Evolutionary conservation across 306 rosid genomes (phyloP), one percentile per base, ranked within the genome.

Genomic region (Medicago arabica): DNA sequence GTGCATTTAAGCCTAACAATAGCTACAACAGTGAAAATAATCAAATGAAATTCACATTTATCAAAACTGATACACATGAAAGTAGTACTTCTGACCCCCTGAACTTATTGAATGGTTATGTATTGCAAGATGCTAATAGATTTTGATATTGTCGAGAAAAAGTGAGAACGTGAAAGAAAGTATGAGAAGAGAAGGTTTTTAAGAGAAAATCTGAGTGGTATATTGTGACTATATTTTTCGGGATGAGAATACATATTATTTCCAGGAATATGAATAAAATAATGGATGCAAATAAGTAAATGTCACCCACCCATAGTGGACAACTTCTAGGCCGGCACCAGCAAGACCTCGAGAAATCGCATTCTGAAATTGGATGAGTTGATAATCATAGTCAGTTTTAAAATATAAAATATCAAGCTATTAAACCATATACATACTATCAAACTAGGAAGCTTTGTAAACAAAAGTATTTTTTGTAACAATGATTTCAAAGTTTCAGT

Each of bases 241-340:
- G 49, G 11, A 43, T 3, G 15, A 43, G 39, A 62, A 61, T 70
- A 38, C 64, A 36, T 11, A 44, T 13, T 41, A 41, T 43, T 25
- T 53, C 47, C 36, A n/a, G n/a, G n/a, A n/a, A n/a, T n/a, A n/a
- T n/a, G n/a, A 44, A 17, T 40, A 74, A 25, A 44, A 25, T 51
- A 79, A 19, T 49, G 40, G 44, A 44, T 72, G 66, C 17, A 17
- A 53, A 57, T 31, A 62, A 38, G 47, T 41, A 53, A 19, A 44
- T 25, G 70, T 60, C 78, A 87, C 97, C 61, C 81, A 95, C 98
- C 98, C 98, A 54, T 95, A 95, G 38, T 87, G 97, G 83, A 95
- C 83, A 80, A 95, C 96, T 82, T 89, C 93, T 78, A 92, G 62
- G 40, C 92, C 98, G 65, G 96, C 88, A 73, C 89, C 79, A 31